These are phyloP conservation scores for Hylodesmum podocarpum DNA, from an alignment of 306 rosid genomes.

Conservation along the genomic window DNA sequence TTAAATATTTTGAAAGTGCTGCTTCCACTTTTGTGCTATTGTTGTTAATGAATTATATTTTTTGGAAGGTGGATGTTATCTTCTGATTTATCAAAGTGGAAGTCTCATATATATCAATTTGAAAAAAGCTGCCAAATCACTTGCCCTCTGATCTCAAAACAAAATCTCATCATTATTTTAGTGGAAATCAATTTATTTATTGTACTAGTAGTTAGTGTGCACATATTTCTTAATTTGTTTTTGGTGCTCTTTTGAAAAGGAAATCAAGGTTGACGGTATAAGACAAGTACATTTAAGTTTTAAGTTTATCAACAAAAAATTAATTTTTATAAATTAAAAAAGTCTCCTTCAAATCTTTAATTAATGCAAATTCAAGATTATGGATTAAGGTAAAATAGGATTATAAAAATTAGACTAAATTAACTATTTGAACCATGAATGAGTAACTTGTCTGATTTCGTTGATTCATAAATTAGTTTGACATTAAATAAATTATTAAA, in stretches of 20 bases:
- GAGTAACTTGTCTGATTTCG: too few species aligned
- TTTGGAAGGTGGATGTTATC: slow-evolving; percentile 33
- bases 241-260: neutral
- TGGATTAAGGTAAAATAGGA: too few species aligned
- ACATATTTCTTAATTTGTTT: neutral
- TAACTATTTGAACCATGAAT: too few species aligned
- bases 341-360: too few species aligned
- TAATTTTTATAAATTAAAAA: too few species aligned
- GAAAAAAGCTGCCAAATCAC: slow-evolving; percentile 32
- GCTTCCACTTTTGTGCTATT: slow-evolving; percentile 13
- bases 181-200: neutral
- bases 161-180: neutral
- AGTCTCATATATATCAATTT: slow-evolving; percentile 31
- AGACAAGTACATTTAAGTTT: too few species aligned
- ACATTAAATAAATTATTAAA: too few species aligned
- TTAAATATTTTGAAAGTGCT: slow-evolving; percentile 22
- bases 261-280: too few species aligned
- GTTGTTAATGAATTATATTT: slow-evolving; percentile 20
- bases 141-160: slow-evolving; percentile 27
- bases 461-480: too few species aligned
- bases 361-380: too few species aligned
- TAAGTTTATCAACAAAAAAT: too few species aligned
- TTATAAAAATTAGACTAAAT: too few species aligned
- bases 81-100: slow-evolving; percentile 28
- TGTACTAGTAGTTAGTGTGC: neutral